Base-by-base conservation (phyloP, 2,329 filamentous ascomycete genomes). In the Ilyonectria robusta region DNA sequence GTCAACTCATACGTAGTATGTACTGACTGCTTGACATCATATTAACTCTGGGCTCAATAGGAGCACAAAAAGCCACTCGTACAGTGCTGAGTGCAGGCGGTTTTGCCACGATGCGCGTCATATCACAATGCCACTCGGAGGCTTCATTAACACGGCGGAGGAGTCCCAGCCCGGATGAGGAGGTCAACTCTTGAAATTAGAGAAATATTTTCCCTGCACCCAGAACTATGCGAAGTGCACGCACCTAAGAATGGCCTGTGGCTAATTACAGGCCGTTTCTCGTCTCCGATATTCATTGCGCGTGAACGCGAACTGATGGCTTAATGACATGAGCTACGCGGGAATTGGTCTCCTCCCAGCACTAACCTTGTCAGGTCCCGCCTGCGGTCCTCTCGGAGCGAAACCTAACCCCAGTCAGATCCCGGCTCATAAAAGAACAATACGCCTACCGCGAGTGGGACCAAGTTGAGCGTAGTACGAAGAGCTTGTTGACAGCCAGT, bases 301-400 rank as follows among this genome's bases (percentile, higher is more conserved):
- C 50, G 19, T 53, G n/a, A 37, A 35, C 21, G 29, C 46, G 29
- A 60, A 47, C 42, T 33, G 51, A 51, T 67, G 54, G 62, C 44
- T 42, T 10, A 35, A 46, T 47, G 50, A 54, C 57, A 44, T 54
- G 42, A 29, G 10, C 47, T 51, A 19, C n/a, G 37, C 33, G 62
- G 53, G 53, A 40, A 62, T 60, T 56, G 48, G 55, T 33, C 47
- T 59, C 47, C 31, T 67, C 64, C 67, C 65, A 68, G 72, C 70
- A 67, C 60, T 37, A 46, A 66, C 69, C 72, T 65, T 75, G 72
- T 47, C 61, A 54, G 47, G 63, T 47, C 53, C 58, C 65, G 62
- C 68, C 58, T 60, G 35, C 59, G 62, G 56, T 58, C 72, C 70
- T 73, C 62, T 72, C 67, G 60, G 67, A 66, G 64, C 54, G 53